Evolutionary conservation across 345 rosid species (phyloP).

Genomic region (Euphorbia peplus): DNA sequence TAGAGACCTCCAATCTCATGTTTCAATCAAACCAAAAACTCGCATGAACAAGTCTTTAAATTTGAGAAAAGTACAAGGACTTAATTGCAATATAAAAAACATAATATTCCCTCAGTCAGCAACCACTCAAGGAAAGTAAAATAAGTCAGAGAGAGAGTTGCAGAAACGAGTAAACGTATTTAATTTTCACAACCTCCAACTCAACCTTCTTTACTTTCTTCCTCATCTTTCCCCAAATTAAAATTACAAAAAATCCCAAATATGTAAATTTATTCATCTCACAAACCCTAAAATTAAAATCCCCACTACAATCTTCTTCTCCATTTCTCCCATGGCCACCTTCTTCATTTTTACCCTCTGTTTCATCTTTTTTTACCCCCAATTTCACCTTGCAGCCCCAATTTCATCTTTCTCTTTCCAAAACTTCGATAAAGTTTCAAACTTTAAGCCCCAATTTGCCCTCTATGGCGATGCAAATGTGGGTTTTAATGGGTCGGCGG

Average conservation of each 20-base stretch:
- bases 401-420: slow-evolving; percentile 46
- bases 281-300: slow-evolving; percentile 29
- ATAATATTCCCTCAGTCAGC: slow-evolving; percentile 47
- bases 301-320: slow-evolving; percentile 13
- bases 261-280: slow-evolving; percentile 36
- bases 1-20: no score
- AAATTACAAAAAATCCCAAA: not conserved
- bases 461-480: slow-evolving; percentile 64
- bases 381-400: slow-evolving; percentile 38
- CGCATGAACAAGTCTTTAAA: not conserved
- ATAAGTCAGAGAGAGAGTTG: slow-evolving; percentile 29
- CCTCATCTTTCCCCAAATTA: slow-evolving; percentile 17
- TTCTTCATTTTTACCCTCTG: slow-evolving; percentile 28
- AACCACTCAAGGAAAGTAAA: slow-evolving; percentile 39
- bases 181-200: slow-evolving; percentile 50
- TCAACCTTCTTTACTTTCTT: slow-evolving; percentile 36
- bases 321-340: slow-evolving; percentile 47
- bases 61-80: slow-evolving; percentile 13
- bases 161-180: slow-evolving; percentile 44
- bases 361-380: slow-evolving; percentile 36
- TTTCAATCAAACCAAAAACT: no score
- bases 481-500: slow-evolving; percentile 41
- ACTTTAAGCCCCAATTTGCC: slow-evolving; percentile 48
- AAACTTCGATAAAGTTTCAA: slow-evolving; percentile 43
- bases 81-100: slow-evolving; percentile 28